Evolutionary conservation across 2,329 filamentous ascomycete species (phyloP).

Genomic region (Cercospora sesami): DNA sequence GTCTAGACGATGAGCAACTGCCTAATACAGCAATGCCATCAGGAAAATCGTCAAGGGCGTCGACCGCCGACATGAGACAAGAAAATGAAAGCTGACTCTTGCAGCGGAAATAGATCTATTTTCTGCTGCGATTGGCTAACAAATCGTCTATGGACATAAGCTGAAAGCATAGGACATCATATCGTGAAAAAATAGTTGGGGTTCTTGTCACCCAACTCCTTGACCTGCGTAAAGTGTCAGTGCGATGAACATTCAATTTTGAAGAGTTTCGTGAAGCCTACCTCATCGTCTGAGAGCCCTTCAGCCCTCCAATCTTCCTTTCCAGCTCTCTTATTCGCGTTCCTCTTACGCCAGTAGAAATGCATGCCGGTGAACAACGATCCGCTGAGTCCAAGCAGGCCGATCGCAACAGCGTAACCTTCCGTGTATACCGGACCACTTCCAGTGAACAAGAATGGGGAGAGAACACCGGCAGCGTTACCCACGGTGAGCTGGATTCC

Average conservation of each 20-base stretch:
- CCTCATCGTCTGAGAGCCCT: slow-evolving; percentile 14
- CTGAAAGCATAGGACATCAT: neutral
- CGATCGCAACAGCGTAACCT: slow-evolving; percentile 17
- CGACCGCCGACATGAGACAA: too few species aligned
- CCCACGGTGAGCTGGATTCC: slow-evolving; percentile 15
- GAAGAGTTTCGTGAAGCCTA: neutral
- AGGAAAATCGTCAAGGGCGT: too few species aligned
- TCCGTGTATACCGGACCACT: slow-evolving; percentile 15
- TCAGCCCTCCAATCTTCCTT: slow-evolving; percentile 20
- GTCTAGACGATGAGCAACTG: neutral
- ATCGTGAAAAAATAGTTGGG: slow-evolving; percentile 15
- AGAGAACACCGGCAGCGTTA: slow-evolving; percentile 17
- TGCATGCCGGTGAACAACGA: slow-evolving; percentile 18
- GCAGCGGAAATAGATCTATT: too few species aligned
- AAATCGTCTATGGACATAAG: neutral
- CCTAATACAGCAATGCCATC: neutral
- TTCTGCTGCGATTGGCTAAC: neutral
- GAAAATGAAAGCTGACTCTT: too few species aligned
- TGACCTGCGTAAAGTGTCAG: neutral
- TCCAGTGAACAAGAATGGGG: slow-evolving; percentile 17
- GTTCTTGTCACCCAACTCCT: slow-evolving; percentile 15
- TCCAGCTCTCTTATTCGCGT: slow-evolving; percentile 9
- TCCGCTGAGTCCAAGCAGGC: slow-evolving; percentile 23
- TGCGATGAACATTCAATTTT: neutral
- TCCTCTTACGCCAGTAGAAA: slow-evolving; percentile 14